Evolutionary conservation across 257 asterid species (phyloP).

Genomic region (Capsicum chinense): DNA sequence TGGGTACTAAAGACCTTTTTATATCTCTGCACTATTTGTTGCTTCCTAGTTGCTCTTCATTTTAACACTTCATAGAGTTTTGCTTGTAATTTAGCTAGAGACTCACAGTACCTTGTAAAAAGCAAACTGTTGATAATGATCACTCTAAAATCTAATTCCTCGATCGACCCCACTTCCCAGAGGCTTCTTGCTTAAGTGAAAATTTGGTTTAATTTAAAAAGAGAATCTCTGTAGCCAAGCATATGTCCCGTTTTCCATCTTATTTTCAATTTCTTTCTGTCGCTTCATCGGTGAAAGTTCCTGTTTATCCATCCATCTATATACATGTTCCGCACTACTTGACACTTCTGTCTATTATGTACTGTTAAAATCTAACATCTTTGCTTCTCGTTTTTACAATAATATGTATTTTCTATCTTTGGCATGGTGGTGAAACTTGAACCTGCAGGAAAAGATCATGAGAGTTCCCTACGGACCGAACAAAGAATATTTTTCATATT

Average conservation of each 20-base stretch:
- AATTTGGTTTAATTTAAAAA: background rate
- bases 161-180: background rate
- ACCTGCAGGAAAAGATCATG: constrained; percentile 94
- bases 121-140: background rate
- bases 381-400: constrained; percentile 15
- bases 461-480: constrained; percentile 91
- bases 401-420: constrained; percentile 22
- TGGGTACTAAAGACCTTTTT: constrained; percentile 5
- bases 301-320: background rate
- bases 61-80: background rate
- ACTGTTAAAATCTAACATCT: constrained; percentile 22
- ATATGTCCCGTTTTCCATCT: background rate
- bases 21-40: background rate
- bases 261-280: background rate
- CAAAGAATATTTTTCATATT: constrained; percentile 76
- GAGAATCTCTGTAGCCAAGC: constrained; percentile 2
- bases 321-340: background rate
- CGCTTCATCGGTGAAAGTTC: constrained; percentile 1
- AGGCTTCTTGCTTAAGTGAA: constrained; percentile 1
- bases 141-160: background rate
- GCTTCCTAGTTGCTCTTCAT: constrained; percentile 15
- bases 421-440: constrained; percentile 29
- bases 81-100: background rate
- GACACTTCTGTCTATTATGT: background rate
- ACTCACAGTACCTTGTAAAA: background rate